phyloP scores from a whole-genome alignment of 2,329 filamentous ascomycete genomes.

The Sporothrix sp. region DNA sequence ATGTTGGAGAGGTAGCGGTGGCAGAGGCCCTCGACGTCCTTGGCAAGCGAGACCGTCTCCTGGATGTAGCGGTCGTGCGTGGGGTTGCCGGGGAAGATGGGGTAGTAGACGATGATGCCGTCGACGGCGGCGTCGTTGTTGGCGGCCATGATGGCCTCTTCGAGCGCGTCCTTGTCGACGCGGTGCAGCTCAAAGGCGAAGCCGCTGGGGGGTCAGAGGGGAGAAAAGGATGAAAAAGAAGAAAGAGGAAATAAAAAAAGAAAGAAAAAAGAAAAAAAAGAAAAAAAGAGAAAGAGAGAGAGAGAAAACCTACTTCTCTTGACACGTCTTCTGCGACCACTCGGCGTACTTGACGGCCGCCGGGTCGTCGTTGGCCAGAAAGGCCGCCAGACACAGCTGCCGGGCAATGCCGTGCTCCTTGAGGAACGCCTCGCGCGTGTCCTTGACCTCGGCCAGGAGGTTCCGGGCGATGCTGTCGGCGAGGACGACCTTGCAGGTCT shows the following conservation, averaged over 20 bases:
- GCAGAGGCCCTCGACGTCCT: slow-evolving; percentile 92
- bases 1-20: slow-evolving; percentile 97
- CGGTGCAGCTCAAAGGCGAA: slow-evolving; percentile 80
- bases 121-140: slow-evolving; percentile 71
- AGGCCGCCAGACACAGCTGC: slow-evolving; percentile 73
- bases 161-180: slow-evolving; percentile 77
- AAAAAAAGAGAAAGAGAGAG: background rate
- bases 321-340: slow-evolving; percentile 93
- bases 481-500: slow-evolving; percentile 87
- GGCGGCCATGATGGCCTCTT: slow-evolving; percentile 77
- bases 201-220: slow-evolving; percentile 50
- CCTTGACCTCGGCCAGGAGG: slow-evolving; percentile 66
- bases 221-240: too few relatives aligned
- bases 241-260: too few relatives aligned
- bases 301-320: slow-evolving; percentile 83
- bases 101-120: slow-evolving; percentile 96
- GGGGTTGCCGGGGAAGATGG: slow-evolving; percentile 74
- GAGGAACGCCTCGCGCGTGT: slow-evolving; percentile 62
- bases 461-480: slow-evolving; percentile 78
- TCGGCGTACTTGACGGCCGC: slow-evolving; percentile 90
- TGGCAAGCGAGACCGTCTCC: slow-evolving; percentile 79
- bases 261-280: background rate
- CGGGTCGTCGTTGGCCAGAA: slow-evolving; percentile 85
- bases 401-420: slow-evolving; percentile 35
- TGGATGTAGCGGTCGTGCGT: slow-evolving; percentile 91